Conservation (phyloP, 2,329 filamentous ascomycete genomes). For the Parasarocladium wereldwijsianum region DNA sequence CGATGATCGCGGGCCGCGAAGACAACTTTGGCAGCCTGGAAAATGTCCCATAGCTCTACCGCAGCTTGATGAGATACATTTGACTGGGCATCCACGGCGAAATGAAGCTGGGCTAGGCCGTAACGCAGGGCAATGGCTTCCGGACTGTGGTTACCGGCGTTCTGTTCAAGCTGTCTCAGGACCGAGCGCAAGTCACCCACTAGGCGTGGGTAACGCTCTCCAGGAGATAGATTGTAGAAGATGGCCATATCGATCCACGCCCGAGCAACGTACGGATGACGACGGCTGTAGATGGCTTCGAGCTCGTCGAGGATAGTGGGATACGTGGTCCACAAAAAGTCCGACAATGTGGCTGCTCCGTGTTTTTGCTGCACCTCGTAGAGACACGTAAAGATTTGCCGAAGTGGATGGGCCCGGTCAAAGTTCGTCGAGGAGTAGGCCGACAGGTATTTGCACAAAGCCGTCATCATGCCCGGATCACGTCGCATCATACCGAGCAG, state of each 20-base stretch:
- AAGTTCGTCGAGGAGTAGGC: constrained; percentile 28
- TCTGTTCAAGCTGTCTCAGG: constrained; percentile 20
- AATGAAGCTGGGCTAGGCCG: constrained; percentile 24
- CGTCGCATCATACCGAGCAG: constrained; percentile 28
- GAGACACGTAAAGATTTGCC: constrained; percentile 25
- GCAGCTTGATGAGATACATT: constrained; percentile 20
- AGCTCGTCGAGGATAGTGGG: constrained; percentile 27
- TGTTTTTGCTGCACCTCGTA: constrained; percentile 31
- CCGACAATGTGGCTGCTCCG: constrained; percentile 25
- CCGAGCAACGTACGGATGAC: constrained; percentile 26
- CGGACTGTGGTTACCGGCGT: constrained; percentile 15
- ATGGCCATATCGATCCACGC: constrained; percentile 26
- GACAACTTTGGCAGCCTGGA: constrained; percentile 19
- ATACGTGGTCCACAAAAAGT: constrained; percentile 25
- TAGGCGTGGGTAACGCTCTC: constrained; percentile 21
- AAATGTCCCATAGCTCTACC: constrained; percentile 21
- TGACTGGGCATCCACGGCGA: constrained; percentile 18
- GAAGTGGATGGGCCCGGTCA: constrained; percentile 26
- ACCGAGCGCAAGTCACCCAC: constrained; percentile 21
- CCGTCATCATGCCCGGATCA: constrained; percentile 28
- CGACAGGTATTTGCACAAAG: constrained; percentile 28
- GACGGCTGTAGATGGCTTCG: constrained; percentile 26
- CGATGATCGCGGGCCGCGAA: constrained; percentile 21
- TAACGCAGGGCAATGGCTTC: constrained; percentile 25
- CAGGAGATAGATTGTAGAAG: constrained; percentile 22